Evolutionary conservation across 177 flowering plant species (phyloP), one percentile per base, ranked within the genome.

Genomic region (Vitis hybrid): DNA sequence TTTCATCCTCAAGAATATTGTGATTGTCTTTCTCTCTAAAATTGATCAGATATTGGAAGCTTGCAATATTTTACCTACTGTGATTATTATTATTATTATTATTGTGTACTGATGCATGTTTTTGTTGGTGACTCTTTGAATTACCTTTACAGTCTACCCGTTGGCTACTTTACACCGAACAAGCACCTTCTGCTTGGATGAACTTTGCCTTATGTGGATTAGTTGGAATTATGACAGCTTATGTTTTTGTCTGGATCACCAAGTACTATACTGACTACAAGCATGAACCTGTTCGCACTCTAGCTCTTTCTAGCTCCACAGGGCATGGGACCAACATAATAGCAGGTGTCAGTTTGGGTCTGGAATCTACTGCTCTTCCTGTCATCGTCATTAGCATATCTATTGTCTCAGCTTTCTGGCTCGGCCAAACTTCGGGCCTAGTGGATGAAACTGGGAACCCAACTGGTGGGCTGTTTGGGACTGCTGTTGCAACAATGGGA

Each of bases 401-500:
- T 49, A 88, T 96, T 62, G 69, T 96, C 62, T 96, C 94, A 48
- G 87, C 99, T 16, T 96, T 81, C 77, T 96, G 99, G 99, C 76
- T 95, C 77, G 99, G 99, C 66, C 97, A 81, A 1, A 91, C 96
- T 51, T 95, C 97, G 1, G 99, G 99, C 62, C 83, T 95, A 69
- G 86, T 90, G 66, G 99, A 95, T 84, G 99, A 90, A 73, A 51
- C 78, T 67, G 99, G 99, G 76, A 83, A 73, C 68, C 92, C 99
- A 71, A 90, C 87, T 69, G 98, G 99, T 57, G 99, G 99, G 52
- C 77, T 95, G 77, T 95, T 95, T 84, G 99, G 98, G 51, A 95
- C 99, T 14, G 99, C 99, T 62, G 98, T 95, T 57, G 99, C 99
- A 52, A 95, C 99, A 13, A 95, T 95, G 99, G 99, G 99, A 49